Evolutionary conservation across 371 early-diverging fungal genomes (phyloP), one percentile per base, ranked within the genome.

Genomic region (Dichotomocladium elegans): DNA sequence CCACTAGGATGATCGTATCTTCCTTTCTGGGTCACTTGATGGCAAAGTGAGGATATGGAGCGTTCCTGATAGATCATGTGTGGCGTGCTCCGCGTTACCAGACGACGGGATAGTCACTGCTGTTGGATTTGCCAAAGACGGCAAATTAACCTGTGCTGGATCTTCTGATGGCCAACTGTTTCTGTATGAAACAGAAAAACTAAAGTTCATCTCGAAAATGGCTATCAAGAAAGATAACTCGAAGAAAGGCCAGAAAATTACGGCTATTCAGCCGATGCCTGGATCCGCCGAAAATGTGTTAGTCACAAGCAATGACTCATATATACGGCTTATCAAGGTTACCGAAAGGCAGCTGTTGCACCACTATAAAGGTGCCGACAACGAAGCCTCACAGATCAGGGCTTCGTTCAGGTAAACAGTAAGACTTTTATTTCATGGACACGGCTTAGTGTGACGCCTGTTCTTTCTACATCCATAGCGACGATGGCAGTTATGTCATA

Each of bases 21-120:
- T 93, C 52, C 55, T 91, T 17, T 82, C 87, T 6, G 93, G 93
- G 0, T 90, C 87, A n/a, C 63, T 91, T 34, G 94, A 93, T 66
- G 73, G 89, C 22, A 83, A 83, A 50, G 53, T 95, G 24, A 77
- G 93, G 2, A 45, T 94, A 34, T 94, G 94, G 94, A 87, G 84
- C 58, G 85, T 93, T 17, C 80, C 83, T 1, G 88, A 88, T 22
- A 92, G 88, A 59, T 72, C 75, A 27, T 89, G 93, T n/a, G 63
- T 74, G 10, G 69, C 72, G 30, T 92, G 91, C 90, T 86, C 88
- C 37, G 82, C 88, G 35, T 52, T 88, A 44, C 81, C 84, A 4
- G 68, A 80, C 25, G 73, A 68, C 8, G 77, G 82, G 37, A 70
- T 86, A 59, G 76, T 93, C 31, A 93, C 94, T 2, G 88, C 94